These are phyloP conservation scores for Clathrus columnatus DNA, from an alignment of 768 basidiomycete genomes.

Conservation along the genomic window DNA sequence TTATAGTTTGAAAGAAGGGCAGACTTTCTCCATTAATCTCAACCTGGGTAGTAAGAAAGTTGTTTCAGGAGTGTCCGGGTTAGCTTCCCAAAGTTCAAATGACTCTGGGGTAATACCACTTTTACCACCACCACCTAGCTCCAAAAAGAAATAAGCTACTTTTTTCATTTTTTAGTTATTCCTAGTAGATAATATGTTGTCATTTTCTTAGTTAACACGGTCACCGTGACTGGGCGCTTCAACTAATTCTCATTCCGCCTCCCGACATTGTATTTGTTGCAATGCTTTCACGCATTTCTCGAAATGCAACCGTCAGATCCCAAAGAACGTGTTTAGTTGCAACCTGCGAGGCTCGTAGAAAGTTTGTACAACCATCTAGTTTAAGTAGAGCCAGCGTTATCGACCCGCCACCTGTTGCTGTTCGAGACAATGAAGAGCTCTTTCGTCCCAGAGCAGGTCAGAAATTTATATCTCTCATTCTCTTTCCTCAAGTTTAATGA, in stretches of 20 bases:
- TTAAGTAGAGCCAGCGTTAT: slow-evolving; percentile 78
- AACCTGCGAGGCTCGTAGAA: slow-evolving; percentile 30
- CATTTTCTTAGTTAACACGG: not conserved
- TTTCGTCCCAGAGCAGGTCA: slow-evolving; percentile 65
- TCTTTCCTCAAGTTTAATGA: not conserved
- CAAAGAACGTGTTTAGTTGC: not conserved
- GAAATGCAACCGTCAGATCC: slow-evolving; percentile 3
- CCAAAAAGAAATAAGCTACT: slow-evolving; percentile 26
- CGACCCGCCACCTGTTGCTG: slow-evolving; percentile 56
- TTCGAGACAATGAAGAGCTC: slow-evolving; percentile 44
- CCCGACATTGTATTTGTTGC: not conserved
- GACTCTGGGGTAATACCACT: slow-evolving; percentile 45
- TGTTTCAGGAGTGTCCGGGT: slow-evolving; percentile 29
- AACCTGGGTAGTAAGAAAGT: slow-evolving; percentile 71
- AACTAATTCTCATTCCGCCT: not conserved
- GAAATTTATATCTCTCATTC: slow-evolving; percentile 9
- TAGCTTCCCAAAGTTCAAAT: slow-evolving; percentile 18
- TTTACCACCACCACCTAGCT: slow-evolving; percentile 77
- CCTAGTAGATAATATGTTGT: not conserved
- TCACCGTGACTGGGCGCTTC: not conserved
- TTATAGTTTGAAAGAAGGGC: slow-evolving; percentile 88
- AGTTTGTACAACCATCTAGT: slow-evolving; percentile 73
- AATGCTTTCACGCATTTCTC: slow-evolving; percentile 20
- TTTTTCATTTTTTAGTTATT: not conserved
- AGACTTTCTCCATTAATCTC: slow-evolving; percentile 78